Evolutionary conservation across 495 filamentous ascomycete genomes (phyloP), one percentile per base, ranked within the genome.

Genomic region (Aspergillus ellipticus): DNA sequence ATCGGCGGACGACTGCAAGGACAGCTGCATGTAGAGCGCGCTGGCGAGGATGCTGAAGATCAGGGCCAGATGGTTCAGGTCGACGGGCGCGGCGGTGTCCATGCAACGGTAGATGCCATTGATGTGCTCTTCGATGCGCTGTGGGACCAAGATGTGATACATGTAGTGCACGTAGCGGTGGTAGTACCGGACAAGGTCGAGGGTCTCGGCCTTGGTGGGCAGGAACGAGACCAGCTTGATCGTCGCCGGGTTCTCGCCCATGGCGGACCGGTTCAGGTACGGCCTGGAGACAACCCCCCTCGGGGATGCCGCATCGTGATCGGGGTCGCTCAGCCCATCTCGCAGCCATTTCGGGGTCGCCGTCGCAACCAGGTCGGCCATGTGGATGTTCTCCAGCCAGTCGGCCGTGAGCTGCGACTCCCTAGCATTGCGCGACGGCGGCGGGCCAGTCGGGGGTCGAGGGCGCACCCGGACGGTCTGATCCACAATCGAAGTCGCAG

Each of bases 331-430:
- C 0, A 68, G 55, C 22, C 49, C 62, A 6, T 65, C 58, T 46
- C 66, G 60, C 16, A 72, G 43, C 2, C 57, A 54, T 5, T 55
- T 56, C 16, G 69, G 63, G n/a, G 68, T 35, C 4, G 66, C 66
- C 47, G 56, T 65, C 0, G 66, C 67, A 0, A 75, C 49, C 3
- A 70, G 69, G 19, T 69, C 69, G 0, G 61, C 67, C 69, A 78
- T 72, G 51, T 77, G 62, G 20, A 77, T 76, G 9, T 61, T 69
- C 49, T 75, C 73, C 6, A 77, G 67, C 61, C 68, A 62, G 24
- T 72, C 66, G 20, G 68, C 68, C 2, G 69, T 72, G 17, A 48
- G 31, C 20, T 62, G 15, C 4, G 67, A 56, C 10, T 71, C 68
- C 29, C 66, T 62, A n/a, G n/a, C n/a, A 17, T 33, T 42, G 37